Conservation (phyloP, 768 basidiomycete species). For the Kockovaella imperatae region DNA sequence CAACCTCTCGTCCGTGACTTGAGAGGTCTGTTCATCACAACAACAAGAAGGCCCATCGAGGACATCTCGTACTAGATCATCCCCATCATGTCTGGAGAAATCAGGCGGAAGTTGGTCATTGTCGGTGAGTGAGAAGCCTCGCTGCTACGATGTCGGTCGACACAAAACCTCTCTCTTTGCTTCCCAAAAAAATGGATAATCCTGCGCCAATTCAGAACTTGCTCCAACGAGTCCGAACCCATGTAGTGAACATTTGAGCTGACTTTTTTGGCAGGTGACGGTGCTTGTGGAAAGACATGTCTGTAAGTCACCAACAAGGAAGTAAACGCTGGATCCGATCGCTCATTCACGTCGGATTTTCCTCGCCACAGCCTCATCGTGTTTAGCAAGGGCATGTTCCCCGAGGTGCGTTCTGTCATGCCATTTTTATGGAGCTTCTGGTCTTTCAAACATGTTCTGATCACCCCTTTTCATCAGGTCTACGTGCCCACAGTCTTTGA, state of each 20-base stretch:
- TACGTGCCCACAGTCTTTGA: conserved; percentile 99
- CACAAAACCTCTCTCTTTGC: background rate
- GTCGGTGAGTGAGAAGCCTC: conserved; percentile 54
- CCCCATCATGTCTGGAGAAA: conserved; percentile 70
- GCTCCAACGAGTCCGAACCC: background rate
- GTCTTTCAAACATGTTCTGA: background rate
- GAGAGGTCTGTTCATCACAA: background rate
- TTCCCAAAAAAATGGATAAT: background rate
- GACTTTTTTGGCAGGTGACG: conserved; percentile 57
- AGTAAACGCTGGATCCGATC: background rate
- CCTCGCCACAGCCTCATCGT: conserved; percentile 27
- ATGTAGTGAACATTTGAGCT: background rate
- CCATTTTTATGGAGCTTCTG: background rate
- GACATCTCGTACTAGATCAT: background rate
- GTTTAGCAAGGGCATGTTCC: conserved; percentile 44
- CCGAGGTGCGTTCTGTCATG: conserved; percentile 32
- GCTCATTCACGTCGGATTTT: conserved; percentile 1
- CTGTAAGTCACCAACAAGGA: conserved; percentile 16
- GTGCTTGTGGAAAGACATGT: conserved; percentile 82
- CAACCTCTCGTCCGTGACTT: too few relatives aligned
- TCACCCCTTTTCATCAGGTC: conserved; percentile 54
- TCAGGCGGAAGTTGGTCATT: conserved; percentile 96
- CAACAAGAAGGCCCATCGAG: background rate
- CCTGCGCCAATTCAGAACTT: too few relatives aligned
- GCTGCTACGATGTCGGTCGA: background rate